These are phyloP conservation scores for Cercospora sp. DNA, from an alignment of 2,329 filamentous ascomycete genomes.

Conservation along the genomic window DNA sequence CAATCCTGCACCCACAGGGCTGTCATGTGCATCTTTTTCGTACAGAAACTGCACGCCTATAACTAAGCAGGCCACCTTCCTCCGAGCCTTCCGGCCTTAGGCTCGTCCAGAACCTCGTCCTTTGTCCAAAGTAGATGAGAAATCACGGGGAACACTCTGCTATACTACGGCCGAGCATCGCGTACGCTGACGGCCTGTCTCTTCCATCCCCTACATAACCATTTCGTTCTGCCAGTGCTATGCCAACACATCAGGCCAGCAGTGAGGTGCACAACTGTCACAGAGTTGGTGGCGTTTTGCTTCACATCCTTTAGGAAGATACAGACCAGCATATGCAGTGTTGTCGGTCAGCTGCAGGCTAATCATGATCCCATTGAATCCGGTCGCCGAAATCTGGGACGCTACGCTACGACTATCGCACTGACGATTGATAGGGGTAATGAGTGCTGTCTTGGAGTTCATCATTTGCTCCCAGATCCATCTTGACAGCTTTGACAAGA, in stretches of 20 bases:
- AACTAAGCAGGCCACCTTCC: background rate
- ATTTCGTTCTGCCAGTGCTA: background rate
- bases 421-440: background rate
- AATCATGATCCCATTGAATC: background rate
- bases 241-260: background rate
- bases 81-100: background rate
- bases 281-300: background rate
- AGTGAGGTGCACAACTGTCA: background rate
- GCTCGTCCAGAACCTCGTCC: background rate
- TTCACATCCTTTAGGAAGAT: background rate
- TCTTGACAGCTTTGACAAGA: background rate
- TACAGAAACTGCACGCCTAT: background rate
- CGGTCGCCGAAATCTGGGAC: background rate
- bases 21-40: background rate
- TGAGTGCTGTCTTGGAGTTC: background rate
- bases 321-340: background rate
- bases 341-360: background rate
- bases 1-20: no score
- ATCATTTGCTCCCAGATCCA: no score
- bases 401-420: background rate
- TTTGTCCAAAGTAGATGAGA: background rate
- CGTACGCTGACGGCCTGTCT: background rate
- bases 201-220: background rate
- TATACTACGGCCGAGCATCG: background rate
- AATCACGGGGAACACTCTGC: background rate